These are phyloP conservation scores for Yamagishiella unicocca DNA, from an alignment of 139 green algal genomes.

Conservation along the genomic window DNA sequence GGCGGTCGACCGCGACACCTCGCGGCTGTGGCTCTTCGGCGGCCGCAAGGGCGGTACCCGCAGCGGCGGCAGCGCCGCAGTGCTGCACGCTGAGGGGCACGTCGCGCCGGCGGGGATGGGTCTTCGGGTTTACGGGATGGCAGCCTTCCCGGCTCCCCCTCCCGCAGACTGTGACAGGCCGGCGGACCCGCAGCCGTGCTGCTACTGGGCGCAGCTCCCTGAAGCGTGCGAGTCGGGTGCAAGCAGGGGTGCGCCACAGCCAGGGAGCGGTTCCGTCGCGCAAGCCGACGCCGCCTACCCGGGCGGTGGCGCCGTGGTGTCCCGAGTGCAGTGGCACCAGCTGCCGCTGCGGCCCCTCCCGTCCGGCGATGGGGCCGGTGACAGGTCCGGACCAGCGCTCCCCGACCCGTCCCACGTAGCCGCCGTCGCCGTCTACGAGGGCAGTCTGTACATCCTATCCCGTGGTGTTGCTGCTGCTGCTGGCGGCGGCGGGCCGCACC, in stretches of 20 bases:
- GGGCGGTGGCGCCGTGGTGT: neutral
- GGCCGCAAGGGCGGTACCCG: neutral
- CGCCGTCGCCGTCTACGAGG: neutral
- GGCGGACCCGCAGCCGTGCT: slow-evolving; percentile 15
- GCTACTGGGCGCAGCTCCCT: slow-evolving; percentile 34
- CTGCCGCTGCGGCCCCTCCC: neutral
- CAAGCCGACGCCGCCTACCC: neutral
- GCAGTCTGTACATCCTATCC: slow-evolving; percentile 4
- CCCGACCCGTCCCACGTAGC: neutral
- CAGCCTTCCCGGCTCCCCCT: too few species aligned
- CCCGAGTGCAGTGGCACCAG: neutral
- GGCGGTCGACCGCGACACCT: neutral
- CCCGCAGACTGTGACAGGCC: too few species aligned
- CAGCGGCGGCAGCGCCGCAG: neutral
- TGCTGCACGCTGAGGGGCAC: too few species aligned
- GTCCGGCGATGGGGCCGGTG: neutral
- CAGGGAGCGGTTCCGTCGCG: too few species aligned
- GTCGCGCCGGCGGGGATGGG: too few species aligned
- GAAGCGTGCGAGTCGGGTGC: too few species aligned
- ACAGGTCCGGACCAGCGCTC: neutral
- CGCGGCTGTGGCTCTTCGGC: slow-evolving; percentile 26
- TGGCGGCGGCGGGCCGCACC: neutral
- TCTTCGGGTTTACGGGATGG: too few species aligned
- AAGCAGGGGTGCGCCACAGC: too few species aligned
- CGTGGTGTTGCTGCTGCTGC: neutral